These are phyloP conservation scores for Sporothrix euskadiensis DNA, from an alignment of 2,329 filamentous ascomycete genomes.

Conservation along the genomic window DNA sequence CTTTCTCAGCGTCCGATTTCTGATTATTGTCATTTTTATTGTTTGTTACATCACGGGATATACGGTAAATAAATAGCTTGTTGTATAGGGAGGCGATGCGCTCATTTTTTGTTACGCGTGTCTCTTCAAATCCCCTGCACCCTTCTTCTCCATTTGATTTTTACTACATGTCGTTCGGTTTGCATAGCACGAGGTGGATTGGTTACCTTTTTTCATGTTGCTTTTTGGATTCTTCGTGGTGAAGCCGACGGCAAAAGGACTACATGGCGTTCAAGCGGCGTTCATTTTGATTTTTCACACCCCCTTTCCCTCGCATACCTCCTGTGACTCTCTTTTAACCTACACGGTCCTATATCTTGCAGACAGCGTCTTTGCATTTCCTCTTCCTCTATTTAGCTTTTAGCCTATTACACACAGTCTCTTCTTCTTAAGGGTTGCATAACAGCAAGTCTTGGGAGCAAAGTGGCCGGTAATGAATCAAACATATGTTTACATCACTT, in stretches of 20 bases:
- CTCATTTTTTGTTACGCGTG: neutral
- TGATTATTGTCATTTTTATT: slow-evolving; percentile 7
- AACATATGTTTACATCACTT: neutral
- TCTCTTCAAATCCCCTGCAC: neutral
- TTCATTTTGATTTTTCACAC: slow-evolving; percentile 2
- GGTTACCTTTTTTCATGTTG: slow-evolving; percentile 12
- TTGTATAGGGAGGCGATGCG: neutral
- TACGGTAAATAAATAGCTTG: slow-evolving; percentile 19
- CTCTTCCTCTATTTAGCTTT: neutral
- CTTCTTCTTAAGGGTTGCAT: neutral
- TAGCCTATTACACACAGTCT: neutral
- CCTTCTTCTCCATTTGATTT: neutral
- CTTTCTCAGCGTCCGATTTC: neutral
- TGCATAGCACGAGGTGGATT: slow-evolving; percentile 26
- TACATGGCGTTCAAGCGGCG: slow-evolving; percentile 16
- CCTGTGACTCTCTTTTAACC: neutral
- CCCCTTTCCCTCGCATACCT: neutral
- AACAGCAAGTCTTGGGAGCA: neutral
- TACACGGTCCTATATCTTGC: neutral
- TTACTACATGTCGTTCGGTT: slow-evolving; percentile 3
- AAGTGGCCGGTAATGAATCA: neutral
- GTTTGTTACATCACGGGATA: neutral
- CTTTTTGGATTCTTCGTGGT: slow-evolving; percentile 10
- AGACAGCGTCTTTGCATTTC: neutral
- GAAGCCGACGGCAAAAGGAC: slow-evolving; percentile 4